phyloP scores from a whole-genome alignment of 257 asterid species.

The Solanum arcanum region DNA sequence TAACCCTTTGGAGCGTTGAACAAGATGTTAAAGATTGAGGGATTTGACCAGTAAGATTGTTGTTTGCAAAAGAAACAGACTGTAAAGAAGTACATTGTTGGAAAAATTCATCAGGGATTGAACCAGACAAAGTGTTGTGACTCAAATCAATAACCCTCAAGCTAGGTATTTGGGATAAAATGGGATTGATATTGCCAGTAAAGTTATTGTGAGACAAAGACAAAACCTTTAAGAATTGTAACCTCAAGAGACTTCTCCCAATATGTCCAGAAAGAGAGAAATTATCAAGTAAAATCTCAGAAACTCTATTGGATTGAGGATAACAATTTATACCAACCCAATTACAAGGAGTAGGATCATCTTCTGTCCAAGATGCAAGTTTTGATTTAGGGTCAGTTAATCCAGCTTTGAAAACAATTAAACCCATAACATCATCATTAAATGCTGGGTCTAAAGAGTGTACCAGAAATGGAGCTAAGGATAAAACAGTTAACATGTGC shows the following conservation, averaged over 20 bases:
- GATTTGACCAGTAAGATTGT: constrained; percentile 53
- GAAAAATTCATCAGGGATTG: constrained; percentile 46
- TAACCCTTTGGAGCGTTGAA: constrained; percentile 34
- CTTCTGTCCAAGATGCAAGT: constrained; percentile 70
- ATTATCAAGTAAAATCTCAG: constrained; percentile 43
- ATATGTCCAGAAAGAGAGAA: constrained; percentile 69
- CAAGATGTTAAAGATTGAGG: constrained; percentile 52
- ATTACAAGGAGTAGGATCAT: constrained; percentile 54
- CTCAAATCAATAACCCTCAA: constrained; percentile 52
- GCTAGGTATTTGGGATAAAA: constrained; percentile 31
- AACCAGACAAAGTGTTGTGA: constrained; percentile 38
- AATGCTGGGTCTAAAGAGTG: constrained; percentile 45
- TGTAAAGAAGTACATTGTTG: constrained; percentile 47
- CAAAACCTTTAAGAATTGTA: constrained; percentile 34
- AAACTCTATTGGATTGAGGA: constrained; percentile 40
- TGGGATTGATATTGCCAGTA: constrained; percentile 48
- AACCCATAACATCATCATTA: constrained; percentile 77
- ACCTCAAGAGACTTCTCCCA: constrained; percentile 42
- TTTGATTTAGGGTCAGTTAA: constrained; percentile 47
- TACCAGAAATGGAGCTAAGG: constrained; percentile 14
- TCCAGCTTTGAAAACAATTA: constrained; percentile 68
- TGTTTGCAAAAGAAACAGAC: constrained; percentile 53
- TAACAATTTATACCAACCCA: constrained; percentile 66
- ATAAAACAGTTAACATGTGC: constrained; percentile 12
- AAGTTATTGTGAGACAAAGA: constrained; percentile 57